Percentiles rank a stretch among this genome's conserved stretches.
phyloP scores from a whole-genome alignment of 2,329 filamentous ascomycete species.

The Stemphylium beticola region DNA sequence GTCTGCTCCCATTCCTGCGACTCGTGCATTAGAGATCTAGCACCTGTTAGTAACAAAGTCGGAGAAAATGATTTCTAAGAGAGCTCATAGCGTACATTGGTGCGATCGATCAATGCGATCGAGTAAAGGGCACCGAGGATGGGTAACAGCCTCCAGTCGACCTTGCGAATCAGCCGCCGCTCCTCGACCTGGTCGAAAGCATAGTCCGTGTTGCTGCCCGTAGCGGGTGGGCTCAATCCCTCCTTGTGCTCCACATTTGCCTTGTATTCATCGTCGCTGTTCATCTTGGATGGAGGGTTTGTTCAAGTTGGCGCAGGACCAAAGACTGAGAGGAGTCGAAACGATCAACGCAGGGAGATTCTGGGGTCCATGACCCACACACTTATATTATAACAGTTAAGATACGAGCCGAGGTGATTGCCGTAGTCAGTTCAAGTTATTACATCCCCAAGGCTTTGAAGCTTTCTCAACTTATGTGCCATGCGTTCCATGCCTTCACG shows the following conservation, averaged over 20 bases:
- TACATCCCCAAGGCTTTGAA: neutral
- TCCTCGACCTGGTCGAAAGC: constrained; percentile 23
- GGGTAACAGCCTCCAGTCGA: constrained; percentile 49
- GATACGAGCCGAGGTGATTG: neutral
- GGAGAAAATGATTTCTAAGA: no score
- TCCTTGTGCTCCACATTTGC: constrained; percentile 12
- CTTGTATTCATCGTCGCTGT: constrained; percentile 24
- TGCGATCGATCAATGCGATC: constrained; percentile 47
- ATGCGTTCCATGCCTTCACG: neutral
- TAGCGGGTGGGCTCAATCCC: constrained; percentile 2
- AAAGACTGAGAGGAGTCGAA: neutral
- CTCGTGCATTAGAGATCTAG: constrained; percentile 32
- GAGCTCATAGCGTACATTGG: constrained; percentile 24
- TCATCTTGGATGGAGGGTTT: constrained; percentile 8
- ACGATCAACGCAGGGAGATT: constrained; percentile 1
- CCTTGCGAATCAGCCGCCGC: constrained; percentile 32
- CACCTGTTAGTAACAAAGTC: neutral
- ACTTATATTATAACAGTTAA: neutral
- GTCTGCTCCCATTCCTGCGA: constrained; percentile 37
- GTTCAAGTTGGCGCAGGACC: neutral
- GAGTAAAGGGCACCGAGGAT: constrained; percentile 49
- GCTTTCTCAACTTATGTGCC: neutral
- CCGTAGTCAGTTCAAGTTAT: neutral
- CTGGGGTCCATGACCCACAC: neutral
- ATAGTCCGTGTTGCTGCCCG: constrained; percentile 9